Percentiles rank a stretch among this genome's conserved stretches.
phyloP scores from a whole-genome alignment of 2,329 filamentous ascomycete genomes.

The Leptographium lundbergii region DNA sequence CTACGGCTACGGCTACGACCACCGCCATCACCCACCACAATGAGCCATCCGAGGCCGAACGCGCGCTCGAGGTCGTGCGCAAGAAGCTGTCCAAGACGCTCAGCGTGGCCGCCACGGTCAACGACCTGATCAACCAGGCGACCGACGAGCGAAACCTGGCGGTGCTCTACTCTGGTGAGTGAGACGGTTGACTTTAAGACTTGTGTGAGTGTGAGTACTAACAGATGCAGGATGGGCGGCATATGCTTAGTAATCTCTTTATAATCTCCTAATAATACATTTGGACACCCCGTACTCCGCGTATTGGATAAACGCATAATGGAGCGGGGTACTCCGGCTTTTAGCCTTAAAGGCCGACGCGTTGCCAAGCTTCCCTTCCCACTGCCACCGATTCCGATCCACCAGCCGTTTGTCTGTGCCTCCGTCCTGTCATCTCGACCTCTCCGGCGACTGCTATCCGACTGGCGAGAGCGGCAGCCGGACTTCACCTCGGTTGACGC shows the following conservation, averaged over 20 bases:
- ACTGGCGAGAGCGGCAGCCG: too few species aligned
- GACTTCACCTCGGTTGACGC: too few species aligned
- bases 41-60: slow-evolving; percentile 65
- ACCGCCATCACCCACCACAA: slow-evolving; percentile 23
- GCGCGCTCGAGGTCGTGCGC: slow-evolving; percentile 81
- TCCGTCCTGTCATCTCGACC: too few species aligned
- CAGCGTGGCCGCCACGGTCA: slow-evolving; percentile 90
- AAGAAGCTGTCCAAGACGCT: slow-evolving; percentile 93
- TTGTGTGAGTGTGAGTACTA: slow-evolving; percentile 7
- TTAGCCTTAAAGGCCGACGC: too few species aligned
- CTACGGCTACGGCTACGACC: neutral
- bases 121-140: slow-evolving; percentile 91
- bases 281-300: neutral
- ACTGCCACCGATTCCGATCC: too few species aligned
- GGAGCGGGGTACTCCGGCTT: too few species aligned
- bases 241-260: neutral
- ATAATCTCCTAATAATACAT: neutral
- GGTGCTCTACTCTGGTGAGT: slow-evolving; percentile 67
- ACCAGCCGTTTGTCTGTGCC: too few species aligned
- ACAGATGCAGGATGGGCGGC: neutral
- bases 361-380: too few species aligned
- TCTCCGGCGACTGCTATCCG: too few species aligned
- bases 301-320: neutral
- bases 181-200: too few species aligned
- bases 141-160: slow-evolving; percentile 88